These are phyloP conservation scores for Kickxella alabastrina DNA, from an alignment of 192 early-diverging fungal species.

Conservation along the genomic window DNA sequence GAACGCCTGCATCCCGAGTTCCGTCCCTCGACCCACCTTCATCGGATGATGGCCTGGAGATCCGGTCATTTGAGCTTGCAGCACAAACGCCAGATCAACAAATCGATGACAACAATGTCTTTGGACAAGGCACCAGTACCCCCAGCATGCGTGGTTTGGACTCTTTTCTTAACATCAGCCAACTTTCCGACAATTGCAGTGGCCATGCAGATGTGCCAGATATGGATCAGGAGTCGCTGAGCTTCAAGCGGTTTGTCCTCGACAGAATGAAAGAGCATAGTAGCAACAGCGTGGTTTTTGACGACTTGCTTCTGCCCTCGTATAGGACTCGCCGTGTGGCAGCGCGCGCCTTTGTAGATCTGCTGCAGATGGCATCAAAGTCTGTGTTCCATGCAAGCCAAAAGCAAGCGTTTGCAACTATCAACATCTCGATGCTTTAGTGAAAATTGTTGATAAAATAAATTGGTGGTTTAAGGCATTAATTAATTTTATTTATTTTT, in stretches of 20 bases:
- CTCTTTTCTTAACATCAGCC: slow-evolving; percentile 28
- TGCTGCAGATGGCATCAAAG: slow-evolving; percentile 32
- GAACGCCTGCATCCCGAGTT: slow-evolving; percentile 16
- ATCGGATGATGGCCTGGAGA: slow-evolving; percentile 29
- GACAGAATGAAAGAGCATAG: slow-evolving; percentile 10
- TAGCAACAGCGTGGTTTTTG: slow-evolving; percentile 8
- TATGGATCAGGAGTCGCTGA: slow-evolving; percentile 22
- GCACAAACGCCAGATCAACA: slow-evolving; percentile 2
- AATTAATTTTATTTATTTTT: too few relatives aligned
- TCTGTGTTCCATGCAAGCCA: slow-evolving; percentile 29
- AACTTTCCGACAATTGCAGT: not conserved
- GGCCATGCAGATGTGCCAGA: not conserved
- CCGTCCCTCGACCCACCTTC: slow-evolving; percentile 29
- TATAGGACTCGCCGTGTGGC: slow-evolving; percentile 31
- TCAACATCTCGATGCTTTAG: slow-evolving; percentile 16
- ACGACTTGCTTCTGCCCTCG: slow-evolving; percentile 14
- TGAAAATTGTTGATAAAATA: too few relatives aligned
- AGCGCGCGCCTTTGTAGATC: slow-evolving; percentile 37
- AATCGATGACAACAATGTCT: not conserved
- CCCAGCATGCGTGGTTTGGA: slow-evolving; percentile 25
- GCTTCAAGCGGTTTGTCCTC: slow-evolving; percentile 26
- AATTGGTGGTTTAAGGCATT: too few relatives aligned
- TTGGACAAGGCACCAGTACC: not conserved
- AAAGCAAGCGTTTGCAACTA: slow-evolving; percentile 3
- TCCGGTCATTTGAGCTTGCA: slow-evolving; percentile 35